Evolutionary conservation across 23 red algal species (phyloP), one percentile per base, ranked within the genome.

Genomic region (Gracilariopsis chorda): DNA sequence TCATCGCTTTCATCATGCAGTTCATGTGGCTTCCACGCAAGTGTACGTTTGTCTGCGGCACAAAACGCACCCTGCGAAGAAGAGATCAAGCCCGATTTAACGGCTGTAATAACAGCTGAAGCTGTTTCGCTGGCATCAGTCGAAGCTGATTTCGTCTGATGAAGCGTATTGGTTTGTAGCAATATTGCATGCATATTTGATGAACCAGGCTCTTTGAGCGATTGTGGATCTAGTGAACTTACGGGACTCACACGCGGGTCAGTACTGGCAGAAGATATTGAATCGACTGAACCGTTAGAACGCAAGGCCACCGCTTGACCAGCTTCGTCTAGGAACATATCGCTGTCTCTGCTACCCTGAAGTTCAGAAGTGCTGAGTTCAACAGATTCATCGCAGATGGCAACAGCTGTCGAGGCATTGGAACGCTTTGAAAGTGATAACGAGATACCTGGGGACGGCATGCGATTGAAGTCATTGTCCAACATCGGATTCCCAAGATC

Each of bases 341-440:
- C 65, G 23, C 60, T 87, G 20, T 87, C 63, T 34, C 30, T 63
- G 14, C 30, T 73, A 47, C 82, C 55, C 17, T 67, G 45, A 7
- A 73, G 44, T n/a, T 8, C 82, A 14, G 61, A 74, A 48, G 46
- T 63, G 44, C 48, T 52, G 11, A 87, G 17, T 39, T 74, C 82
- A 11, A 87, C 59, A 12, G 82, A 87, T 28, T 40, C 58, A 44
- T 87, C 60, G 41, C 62, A 32, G 47, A 87, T 87, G 28, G 82
- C 82, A 19, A 87, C 48, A 64, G 82, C 82, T 1, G 82, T 87
- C 4, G 63, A 87, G 5, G 60, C 40, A n/a, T 40, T 87, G 11
- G 82, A 87, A 40, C 60, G 82, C 48, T 87, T 87, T 13, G 63
- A 87, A 24, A 36, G 32, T 44, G 82, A 29, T 9, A 40, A 51